Evolutionary conservation across 306 rosid species (phyloP), one percentile per base, ranked within the genome.

Genomic region (Trichosanthes cucumerina): DNA sequence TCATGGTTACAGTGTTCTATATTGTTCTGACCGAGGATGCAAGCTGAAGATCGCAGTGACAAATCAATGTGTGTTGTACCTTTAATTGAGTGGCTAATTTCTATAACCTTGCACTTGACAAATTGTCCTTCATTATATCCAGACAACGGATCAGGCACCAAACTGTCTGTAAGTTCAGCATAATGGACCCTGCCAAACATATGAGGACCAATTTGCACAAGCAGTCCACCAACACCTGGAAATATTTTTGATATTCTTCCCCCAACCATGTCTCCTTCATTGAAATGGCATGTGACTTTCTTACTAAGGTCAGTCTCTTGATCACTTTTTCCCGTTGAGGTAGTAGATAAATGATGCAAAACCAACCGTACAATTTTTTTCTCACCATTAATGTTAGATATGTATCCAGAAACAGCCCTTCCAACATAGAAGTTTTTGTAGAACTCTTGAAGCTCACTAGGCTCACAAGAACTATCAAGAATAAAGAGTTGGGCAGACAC

Each of bases 201-300:
- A 63, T 82, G 82, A 59, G 97, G 96, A 83, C 92, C 87, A 69
- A 95, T 81, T 91, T 89, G 96, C 78, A 95, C 96, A 0, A 81
- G 86, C 88, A 95, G 78, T 33, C 99, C 99, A 83, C 96, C 87
- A 80, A 91, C 89, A 80, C 97, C 97, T 16, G 91, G 89, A 86
- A 88, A 87, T 62, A 85, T 75, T 89, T 88, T 92, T 50, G 91
- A 87, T 82, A 95, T 82, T 79, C 89, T 89, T 68, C 97, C 99
- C 78, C 92, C 97, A 57, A 92, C 52, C 77, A 80, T 75, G 79
- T 88, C 86, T 78, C 99, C 96, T 87, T 88, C 86, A 31, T 79
- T 85, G 83, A 90, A 70, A 83, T 86, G 82, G 44, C 87, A 86
- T 41, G 85, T 49, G 21, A 77, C 72, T 75, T 84, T 87, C 59